These are phyloP conservation scores for Podila horticola DNA, from an alignment of 192 early-diverging fungal genomes.

Conservation along the genomic window DNA sequence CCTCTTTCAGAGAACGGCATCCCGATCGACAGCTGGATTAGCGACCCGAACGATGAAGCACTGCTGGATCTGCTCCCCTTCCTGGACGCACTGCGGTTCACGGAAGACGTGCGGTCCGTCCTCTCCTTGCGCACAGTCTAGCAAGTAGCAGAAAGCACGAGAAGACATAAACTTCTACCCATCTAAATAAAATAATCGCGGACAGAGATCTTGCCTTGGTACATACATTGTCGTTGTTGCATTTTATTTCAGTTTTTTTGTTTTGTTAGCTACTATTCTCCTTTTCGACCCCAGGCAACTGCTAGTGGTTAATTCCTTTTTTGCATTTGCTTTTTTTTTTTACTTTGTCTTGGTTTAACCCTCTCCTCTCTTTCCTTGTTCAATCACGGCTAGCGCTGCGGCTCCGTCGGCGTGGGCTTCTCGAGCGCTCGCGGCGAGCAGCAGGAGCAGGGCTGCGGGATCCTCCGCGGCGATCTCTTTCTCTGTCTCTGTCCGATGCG, in stretches of 20 bases:
- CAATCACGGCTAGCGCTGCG: slow-evolving; percentile 44
- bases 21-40: slow-evolving; percentile 89
- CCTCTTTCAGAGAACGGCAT: slow-evolving; percentile 82
- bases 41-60: slow-evolving; percentile 80
- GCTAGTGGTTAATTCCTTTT: neutral
- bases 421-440: slow-evolving; percentile 12
- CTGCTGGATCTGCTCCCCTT: slow-evolving; percentile 89
- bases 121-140: slow-evolving; percentile 64
- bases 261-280: neutral
- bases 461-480: slow-evolving; percentile 40
- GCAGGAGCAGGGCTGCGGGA: slow-evolving; percentile 43
- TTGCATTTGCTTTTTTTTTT: slow-evolving; percentile 4
- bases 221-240: too few relatives aligned
- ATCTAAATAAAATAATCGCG: too few relatives aligned
- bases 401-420: slow-evolving; percentile 19
- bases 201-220: too few relatives aligned
- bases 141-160: neutral
- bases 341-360: neutral
- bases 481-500: slow-evolving; percentile 29
- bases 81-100: slow-evolving; percentile 87
- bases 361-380: neutral
- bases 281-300: neutral
- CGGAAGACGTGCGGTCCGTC: slow-evolving; percentile 85
- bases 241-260: slow-evolving; percentile 2
- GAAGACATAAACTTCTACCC: too few relatives aligned